Base-by-base conservation (phyloP, 352 stramenopile genomes). In the Phytophthora gonapodyides region DNA sequence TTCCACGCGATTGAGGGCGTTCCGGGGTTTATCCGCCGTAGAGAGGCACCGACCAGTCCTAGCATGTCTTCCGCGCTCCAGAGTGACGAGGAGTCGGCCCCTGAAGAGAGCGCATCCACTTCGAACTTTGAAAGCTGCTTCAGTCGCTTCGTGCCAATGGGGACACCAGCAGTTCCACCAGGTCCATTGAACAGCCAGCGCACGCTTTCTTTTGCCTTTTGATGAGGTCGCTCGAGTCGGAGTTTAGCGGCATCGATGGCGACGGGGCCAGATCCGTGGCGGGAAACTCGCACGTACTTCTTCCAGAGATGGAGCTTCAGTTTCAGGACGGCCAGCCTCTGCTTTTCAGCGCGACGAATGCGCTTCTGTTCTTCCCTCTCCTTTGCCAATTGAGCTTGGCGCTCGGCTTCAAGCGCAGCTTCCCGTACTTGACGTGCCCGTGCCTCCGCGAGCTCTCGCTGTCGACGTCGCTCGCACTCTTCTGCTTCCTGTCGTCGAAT, bases 241-340 rank as follows among this genome's bases (percentile, higher is more conserved):
- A 77, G 57, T n/a, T 72, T 77, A 4, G 65, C 50, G 40, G 68
- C 57, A 46, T 80, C 66, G 37, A 91, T 68, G 17, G 64, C 64
- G 31, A 89, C 60, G 30, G 73, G 74, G 0, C 67, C 64, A 44
- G 71, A 62, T 17, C 73, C 50, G 15, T 75, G 56, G 45, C 83
- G 83, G 19, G 78, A 83, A 8, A 55, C 57, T n/a, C 63, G 56
- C n/a, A 78, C 68, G 64, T 88, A 92, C 37, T 83, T 87, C 41
- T 70, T 81, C 85, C 85, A 94, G 33, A 73, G 37, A 15, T 80
- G 71, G 16, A 94, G 76, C 34, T 62, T 80, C 16, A 94, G 54
- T 44, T 82, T 76, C 21, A 91, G 36, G 1, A 88, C 43, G 7
- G 81, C 81, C 7, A 80, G 64, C 5, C 58, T 73, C 44, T 88